phyloP scores from a whole-genome alignment of 768 basidiomycete species.

The Psilocybe tampanensis region DNA sequence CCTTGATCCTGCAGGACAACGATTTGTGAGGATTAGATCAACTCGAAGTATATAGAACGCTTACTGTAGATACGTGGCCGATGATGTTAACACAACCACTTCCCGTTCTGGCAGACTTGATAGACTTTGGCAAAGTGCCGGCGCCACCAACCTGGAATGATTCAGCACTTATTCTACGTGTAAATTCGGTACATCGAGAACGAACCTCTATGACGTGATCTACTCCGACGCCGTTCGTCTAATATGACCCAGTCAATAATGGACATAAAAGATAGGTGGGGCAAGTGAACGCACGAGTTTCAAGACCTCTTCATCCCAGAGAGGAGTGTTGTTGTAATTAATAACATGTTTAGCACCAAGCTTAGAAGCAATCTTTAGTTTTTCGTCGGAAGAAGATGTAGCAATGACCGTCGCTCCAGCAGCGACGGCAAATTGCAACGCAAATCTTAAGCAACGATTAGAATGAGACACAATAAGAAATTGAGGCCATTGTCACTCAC shows the following conservation, averaged over 20 bases:
- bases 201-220: slow-evolving; percentile 42
- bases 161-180: background rate
- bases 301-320: slow-evolving; percentile 59
- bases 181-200: background rate
- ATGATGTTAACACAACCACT: slow-evolving; percentile 49
- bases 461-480: background rate
- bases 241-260: background rate
- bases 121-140: slow-evolving; percentile 50
- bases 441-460: slow-evolving; percentile 41
- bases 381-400: slow-evolving; percentile 69
- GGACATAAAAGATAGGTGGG: background rate
- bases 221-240: slow-evolving; percentile 43
- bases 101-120: slow-evolving; percentile 38
- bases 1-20: slow-evolving; percentile 20
- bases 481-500: slow-evolving; percentile 26
- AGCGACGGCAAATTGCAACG: slow-evolving; percentile 60
- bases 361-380: slow-evolving; percentile 51
- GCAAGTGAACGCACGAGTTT: slow-evolving; percentile 36
- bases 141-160: slow-evolving; percentile 52
- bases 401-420: slow-evolving; percentile 66
- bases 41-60: background rate
- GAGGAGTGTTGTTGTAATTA: slow-evolving; percentile 59
- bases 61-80: slow-evolving; percentile 48
- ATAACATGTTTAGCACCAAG: slow-evolving; percentile 59
- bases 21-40: background rate